These are phyloP conservation scores for Phialocephala sp. DNA, from an alignment of 2,329 filamentous ascomycete genomes.

Conservation along the genomic window DNA sequence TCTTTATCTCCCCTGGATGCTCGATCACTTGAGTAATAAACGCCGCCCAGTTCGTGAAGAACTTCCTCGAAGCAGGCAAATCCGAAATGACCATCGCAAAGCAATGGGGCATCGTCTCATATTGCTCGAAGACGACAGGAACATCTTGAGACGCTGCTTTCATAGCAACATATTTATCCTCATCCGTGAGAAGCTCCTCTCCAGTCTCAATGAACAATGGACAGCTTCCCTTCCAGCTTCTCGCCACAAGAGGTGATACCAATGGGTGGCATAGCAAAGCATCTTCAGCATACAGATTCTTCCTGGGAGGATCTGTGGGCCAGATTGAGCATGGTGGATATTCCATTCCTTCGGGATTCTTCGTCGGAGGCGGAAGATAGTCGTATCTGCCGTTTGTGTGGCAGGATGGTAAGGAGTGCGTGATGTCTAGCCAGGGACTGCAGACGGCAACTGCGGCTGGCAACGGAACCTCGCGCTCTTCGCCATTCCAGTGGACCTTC, in stretches of 20 bases:
- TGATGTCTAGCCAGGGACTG: conserved; percentile 76
- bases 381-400: conserved; percentile 60
- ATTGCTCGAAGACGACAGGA: conserved; percentile 70
- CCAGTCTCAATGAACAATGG: conserved; percentile 73
- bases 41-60: conserved; percentile 58
- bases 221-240: conserved; percentile 65
- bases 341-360: conserved; percentile 40
- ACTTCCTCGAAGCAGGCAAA: conserved; percentile 53
- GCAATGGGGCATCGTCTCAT: conserved; percentile 81
- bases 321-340: conserved; percentile 59
- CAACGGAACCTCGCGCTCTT: conserved; percentile 62
- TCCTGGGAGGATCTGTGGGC: conserved; percentile 61
- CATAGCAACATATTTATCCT: conserved; percentile 64
- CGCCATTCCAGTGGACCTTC: conserved; percentile 65
- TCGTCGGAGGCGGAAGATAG: conserved; percentile 59
- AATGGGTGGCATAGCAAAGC: conserved; percentile 68
- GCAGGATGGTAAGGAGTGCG: conserved; percentile 64
- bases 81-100: conserved; percentile 65
- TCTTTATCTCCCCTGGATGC: conserved; percentile 30
- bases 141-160: conserved; percentile 63
- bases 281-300: conserved; percentile 60
- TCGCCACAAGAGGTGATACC: conserved; percentile 63
- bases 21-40: conserved; percentile 57
- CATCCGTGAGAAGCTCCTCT: conserved; percentile 74
- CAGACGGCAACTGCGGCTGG: conserved; percentile 68